Base-by-base conservation (phyloP, 805 yeast species). In the Huiozyma sinensis region DNA sequence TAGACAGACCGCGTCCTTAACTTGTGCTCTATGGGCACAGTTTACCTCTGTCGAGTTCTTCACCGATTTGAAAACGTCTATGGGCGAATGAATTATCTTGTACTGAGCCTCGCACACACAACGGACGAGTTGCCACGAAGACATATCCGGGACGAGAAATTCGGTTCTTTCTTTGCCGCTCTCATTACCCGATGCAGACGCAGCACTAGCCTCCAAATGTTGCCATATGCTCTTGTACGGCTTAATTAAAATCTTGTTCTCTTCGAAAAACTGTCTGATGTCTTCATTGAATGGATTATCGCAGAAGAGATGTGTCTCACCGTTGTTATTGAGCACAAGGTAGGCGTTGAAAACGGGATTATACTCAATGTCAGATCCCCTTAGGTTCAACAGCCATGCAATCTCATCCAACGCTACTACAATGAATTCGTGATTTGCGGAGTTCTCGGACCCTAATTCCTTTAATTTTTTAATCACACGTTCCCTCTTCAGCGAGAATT, bases 341-440 rank as follows among this genome's bases (percentile, higher is more conserved):
- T 75, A 75, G 7, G 89, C 70, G 63, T 79, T 87, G 60, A 90
- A 92, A 1, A 88, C 90, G 0, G 97, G 97, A 55, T 82, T 81
- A 58, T 73, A 90, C 5, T 80, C 81, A 46, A 90, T 81, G 60
- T 90, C 97, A 24, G 72, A 75, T 5, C 89, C 85, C 50, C 98
- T 76, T 44, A 90, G 65, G 57, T 90, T 90, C 57, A 88, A 73
- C 37, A 88, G 65, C 96, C 96, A 89, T 6, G 95, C 92, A 49
- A 88, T 77, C 52, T 89, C 95, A 65, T 90, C 97, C 42, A 89
- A 64, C 1, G 88, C 79, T n/a, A 79, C 70, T 3, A 85, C 68
- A 10, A 88, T 66, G 39, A 85, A 68, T 6, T 30, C 17, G 28
- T 10, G 7, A 1, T 13, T 38, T 11, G 33, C 5, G 33, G 33